Evolutionary conservation across 306 rosid species (phyloP).

Genomic region (Quercus robur): DNA sequence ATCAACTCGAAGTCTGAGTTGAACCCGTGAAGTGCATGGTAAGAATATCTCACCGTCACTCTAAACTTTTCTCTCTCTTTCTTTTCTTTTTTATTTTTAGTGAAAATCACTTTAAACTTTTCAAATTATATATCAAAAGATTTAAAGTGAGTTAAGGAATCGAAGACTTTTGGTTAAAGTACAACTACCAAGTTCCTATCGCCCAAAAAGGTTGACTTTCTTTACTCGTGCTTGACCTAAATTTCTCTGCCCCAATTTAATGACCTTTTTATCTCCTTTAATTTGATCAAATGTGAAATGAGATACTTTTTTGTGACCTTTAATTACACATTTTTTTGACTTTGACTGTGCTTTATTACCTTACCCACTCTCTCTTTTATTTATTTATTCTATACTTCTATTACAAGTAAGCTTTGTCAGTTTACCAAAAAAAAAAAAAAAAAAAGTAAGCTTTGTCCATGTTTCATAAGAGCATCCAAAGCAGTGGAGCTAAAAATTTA

Average conservation of each 20-base stretch:
- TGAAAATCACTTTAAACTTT: background rate
- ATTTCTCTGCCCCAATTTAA: background rate
- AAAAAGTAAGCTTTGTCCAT: background rate
- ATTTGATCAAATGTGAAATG: background rate
- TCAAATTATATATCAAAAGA: background rate
- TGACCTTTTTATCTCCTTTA: background rate
- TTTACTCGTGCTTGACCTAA: background rate
- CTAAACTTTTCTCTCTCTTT: background rate
- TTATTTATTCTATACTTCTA: background rate
- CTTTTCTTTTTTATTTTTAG: too few relatives aligned
- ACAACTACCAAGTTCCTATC: slow-evolving; percentile 22
- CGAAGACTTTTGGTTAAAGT: slow-evolving; percentile 28
- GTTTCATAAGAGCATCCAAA: too few relatives aligned
- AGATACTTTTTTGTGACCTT: background rate
- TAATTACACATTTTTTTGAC: slow-evolving; percentile 25
- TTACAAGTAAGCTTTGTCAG: background rate
- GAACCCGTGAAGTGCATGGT: too few relatives aligned
- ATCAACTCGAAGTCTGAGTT: too few relatives aligned
- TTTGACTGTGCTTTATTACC: background rate
- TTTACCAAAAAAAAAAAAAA: too few relatives aligned
- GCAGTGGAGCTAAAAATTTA: too few relatives aligned
- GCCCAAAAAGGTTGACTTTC: slow-evolving; percentile 39
- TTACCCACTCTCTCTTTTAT: background rate
- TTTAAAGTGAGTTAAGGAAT: slow-evolving; percentile 15
- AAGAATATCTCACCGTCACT: too few relatives aligned